Conservation (phyloP, 495 filamentous ascomycete genomes). For the Lepidopterella palustris region DNA sequence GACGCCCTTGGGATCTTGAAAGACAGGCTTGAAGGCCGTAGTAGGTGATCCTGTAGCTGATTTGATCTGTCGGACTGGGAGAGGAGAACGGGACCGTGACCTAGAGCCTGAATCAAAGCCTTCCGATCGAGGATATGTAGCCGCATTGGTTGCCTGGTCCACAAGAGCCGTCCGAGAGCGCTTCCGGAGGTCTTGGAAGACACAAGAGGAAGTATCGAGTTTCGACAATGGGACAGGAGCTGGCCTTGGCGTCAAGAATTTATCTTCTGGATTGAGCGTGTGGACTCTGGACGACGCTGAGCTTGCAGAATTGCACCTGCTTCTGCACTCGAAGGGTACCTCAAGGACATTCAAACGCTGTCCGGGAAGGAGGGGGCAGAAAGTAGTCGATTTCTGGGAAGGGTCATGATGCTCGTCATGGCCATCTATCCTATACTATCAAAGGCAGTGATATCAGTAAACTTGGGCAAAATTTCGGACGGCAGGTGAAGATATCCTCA, state of each 20-base stretch:
- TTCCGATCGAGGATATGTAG: neutral
- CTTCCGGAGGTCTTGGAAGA: conserved; percentile 2
- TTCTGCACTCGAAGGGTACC: conserved; percentile 57
- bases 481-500: conserved; percentile 44
- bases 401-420: conserved; percentile 67
- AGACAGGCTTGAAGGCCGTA: neutral
- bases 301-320: conserved; percentile 40
- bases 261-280: conserved; percentile 73
- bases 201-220: conserved; percentile 9
- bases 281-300: conserved; percentile 47
- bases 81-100: conserved; percentile 6
- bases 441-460: conserved; percentile 11
- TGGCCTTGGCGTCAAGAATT: conserved; percentile 62
- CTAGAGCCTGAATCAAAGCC: neutral
- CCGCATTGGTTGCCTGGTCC: neutral
- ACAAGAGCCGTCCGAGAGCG: neutral
- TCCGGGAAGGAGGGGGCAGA: conserved; percentile 81
- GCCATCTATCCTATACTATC: conserved; percentile 71
- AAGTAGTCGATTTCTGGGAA: conserved; percentile 60
- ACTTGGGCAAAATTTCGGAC: neutral
- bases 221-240: conserved; percentile 44
- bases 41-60: conserved; percentile 13
- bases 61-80: conserved; percentile 7
- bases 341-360: conserved; percentile 77
- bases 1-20: conserved; percentile 12